A percentile compares a stretch with the other conserved stretches of the same genome.
phyloP scores from a whole-genome alignment of 139 green algal species.

The Chlamydomonas incerta region DNA sequence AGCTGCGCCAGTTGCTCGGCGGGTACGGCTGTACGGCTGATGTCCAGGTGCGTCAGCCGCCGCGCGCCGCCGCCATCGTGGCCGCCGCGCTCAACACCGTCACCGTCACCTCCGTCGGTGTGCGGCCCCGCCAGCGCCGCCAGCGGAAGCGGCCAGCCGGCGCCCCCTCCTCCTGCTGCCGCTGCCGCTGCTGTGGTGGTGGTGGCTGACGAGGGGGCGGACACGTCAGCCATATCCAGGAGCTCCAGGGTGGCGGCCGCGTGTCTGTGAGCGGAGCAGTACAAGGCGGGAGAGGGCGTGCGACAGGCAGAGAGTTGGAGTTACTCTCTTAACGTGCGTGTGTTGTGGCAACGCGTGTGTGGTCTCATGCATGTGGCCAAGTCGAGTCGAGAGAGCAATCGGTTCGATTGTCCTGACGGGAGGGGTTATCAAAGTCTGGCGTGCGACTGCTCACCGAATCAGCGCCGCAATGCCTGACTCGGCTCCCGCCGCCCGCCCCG shows the following conservation, averaged over 20 bases:
- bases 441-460: constrained; percentile 4
- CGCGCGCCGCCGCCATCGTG: neutral
- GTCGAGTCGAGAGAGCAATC: too few relatives aligned
- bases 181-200: too few relatives aligned
- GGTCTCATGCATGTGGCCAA: too few relatives aligned
- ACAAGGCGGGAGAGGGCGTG: too few relatives aligned
- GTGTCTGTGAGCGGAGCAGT: neutral
- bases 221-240: neutral
- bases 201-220: too few relatives aligned
- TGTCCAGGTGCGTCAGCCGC: constrained; percentile 1
- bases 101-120: neutral
- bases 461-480: neutral
- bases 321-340: neutral
- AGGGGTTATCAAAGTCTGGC: too few relatives aligned
- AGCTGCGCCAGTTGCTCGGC: constrained; percentile 9
- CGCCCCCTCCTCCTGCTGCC: neutral
- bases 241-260: constrained; percentile 13
- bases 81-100: neutral
- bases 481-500: neutral
- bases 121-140: constrained; percentile 5
- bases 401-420: too few relatives aligned
- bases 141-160: constrained; percentile 2
- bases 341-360: neutral
- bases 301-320: too few relatives aligned
- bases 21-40: neutral